Evolutionary conservation across 371 early-diverging fungal genomes (phyloP).

Genomic region (Lichtheimia ramosa): DNA sequence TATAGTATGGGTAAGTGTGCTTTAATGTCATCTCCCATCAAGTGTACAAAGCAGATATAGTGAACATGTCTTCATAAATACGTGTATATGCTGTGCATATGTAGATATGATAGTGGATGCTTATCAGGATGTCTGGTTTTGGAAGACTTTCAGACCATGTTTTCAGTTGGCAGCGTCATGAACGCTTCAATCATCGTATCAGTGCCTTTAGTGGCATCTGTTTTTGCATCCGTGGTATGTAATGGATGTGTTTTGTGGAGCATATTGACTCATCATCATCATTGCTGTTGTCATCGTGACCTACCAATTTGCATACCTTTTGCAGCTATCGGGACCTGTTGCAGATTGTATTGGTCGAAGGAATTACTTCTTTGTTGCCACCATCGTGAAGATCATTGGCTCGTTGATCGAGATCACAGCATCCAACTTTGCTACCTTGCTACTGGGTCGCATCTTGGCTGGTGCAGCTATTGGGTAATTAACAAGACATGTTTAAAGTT

Average conservation of each 20-base stretch:
- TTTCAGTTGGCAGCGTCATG: conserved; percentile 1
- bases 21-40: not conserved
- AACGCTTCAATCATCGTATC: conserved; percentile 18
- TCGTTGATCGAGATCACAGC: conserved; percentile 66
- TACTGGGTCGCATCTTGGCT: conserved; percentile 71
- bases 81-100: not conserved
- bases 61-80: too few species aligned
- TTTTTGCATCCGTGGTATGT: conserved; percentile 37
- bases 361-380: conserved; percentile 47
- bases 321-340: conserved; percentile 34
- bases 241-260: not conserved
- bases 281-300: too few species aligned
- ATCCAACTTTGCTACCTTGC: conserved; percentile 49
- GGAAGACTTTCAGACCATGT: conserved; percentile 28
- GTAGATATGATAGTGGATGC: conserved; percentile 51
- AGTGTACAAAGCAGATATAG: too few species aligned
- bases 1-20: conserved; percentile 20
- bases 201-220: conserved; percentile 31
- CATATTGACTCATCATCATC: too few species aligned
- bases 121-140: conserved; percentile 41
- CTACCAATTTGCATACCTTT: conserved; percentile 3
- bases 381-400: conserved; percentile 68
- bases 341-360: conserved; percentile 43
- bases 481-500: not conserved
- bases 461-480: conserved; percentile 67